Conservation (phyloP, 2,329 filamentous ascomycete species). For the Metarhizium humberi region DNA sequence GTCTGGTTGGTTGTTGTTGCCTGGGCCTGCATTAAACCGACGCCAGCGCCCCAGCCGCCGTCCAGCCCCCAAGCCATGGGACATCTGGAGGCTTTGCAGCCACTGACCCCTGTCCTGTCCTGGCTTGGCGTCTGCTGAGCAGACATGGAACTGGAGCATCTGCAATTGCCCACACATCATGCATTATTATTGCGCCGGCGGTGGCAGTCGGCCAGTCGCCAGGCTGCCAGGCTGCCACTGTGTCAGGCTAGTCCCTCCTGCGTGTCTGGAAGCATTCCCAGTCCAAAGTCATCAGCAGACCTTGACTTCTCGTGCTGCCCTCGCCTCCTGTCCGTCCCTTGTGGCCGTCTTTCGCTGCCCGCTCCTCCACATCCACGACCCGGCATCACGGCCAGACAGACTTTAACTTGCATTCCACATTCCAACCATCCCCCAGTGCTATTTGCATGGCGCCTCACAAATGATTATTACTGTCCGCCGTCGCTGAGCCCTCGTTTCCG, state of each 20-base stretch:
- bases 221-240: too few species aligned
- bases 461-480: constrained; percentile 12
- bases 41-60: constrained; percentile 2
- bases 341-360: constrained; percentile 1
- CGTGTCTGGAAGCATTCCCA: too few species aligned
- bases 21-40: not conserved
- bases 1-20: too few species aligned
- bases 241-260: too few species aligned
- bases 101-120: not conserved
- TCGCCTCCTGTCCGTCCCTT: not conserved
- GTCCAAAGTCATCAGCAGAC: too few species aligned
- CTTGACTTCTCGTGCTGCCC: too few species aligned
- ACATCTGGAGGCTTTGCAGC: not conserved
- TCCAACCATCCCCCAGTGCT: not conserved
- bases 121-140: not conserved
- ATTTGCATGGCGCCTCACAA: constrained; percentile 6
- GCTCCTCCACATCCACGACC: constrained; percentile 5
- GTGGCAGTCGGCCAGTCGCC: too few species aligned
- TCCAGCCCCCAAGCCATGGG: not conserved
- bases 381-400: constrained; percentile 4
- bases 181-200: too few species aligned
- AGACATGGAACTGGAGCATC: too few species aligned
- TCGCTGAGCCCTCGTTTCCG: constrained; percentile 10
- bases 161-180: too few species aligned
- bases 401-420: constrained; percentile 4